Evolutionary conservation across 78 protist genomes (phyloP).

Genomic region (slime mould (Dictyostelium discoideum)): DNA sequence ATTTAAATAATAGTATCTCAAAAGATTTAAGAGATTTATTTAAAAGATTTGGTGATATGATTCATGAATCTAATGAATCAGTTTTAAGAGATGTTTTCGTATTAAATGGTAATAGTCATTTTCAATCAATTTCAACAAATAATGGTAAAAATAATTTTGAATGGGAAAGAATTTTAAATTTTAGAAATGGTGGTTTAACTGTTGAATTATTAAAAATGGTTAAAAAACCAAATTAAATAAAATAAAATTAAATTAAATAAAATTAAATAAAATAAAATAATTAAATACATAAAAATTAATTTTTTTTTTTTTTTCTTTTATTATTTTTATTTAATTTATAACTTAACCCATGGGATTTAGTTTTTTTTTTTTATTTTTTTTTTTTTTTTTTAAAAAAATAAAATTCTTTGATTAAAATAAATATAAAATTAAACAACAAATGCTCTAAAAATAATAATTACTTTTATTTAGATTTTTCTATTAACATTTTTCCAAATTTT

Average conservation of each 20-base stretch:
- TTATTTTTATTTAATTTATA: too few species aligned
- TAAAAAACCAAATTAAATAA: not conserved
- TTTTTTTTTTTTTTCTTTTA: too few species aligned
- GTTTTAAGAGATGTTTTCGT: conserved; percentile 28
- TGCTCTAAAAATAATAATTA: not conserved
- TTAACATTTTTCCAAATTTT: not conserved
- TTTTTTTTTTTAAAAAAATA: not conserved
- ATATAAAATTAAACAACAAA: too few species aligned
- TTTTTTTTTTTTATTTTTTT: not conserved
- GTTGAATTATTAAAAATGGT: conserved; percentile 47
- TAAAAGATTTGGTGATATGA: conserved; percentile 38
- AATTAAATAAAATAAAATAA: too few species aligned
- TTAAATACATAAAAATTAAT: too few species aligned
- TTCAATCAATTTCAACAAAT: conserved; percentile 8
- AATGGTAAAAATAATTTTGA: not conserved
- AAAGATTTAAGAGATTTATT: not conserved
- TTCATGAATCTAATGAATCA: not conserved
- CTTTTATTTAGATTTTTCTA: not conserved
- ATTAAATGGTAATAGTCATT: conserved; percentile 46
- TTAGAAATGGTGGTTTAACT: conserved; percentile 60
- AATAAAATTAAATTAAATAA: too few species aligned
- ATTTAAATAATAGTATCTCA: not conserved
- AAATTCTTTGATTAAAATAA: not conserved
- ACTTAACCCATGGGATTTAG: not conserved
- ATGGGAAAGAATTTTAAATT: conserved; percentile 1